phyloP scores from a whole-genome alignment of 2,329 filamentous ascomycete species.

The Ophiostoma sp. region DNA sequence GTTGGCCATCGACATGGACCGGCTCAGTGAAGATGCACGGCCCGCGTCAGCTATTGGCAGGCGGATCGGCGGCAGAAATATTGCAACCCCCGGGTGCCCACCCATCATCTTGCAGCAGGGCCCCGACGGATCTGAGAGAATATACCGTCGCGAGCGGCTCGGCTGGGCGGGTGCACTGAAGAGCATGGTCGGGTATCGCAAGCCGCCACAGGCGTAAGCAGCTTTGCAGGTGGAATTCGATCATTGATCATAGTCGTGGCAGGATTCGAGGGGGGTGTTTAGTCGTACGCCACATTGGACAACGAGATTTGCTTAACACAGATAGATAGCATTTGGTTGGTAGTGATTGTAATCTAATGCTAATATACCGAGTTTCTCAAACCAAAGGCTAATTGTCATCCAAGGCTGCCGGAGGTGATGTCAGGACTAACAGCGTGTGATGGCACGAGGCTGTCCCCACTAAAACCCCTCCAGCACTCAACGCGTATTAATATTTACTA shows the following conservation, averaged over 20 bases:
- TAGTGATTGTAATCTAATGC: too few relatives aligned
- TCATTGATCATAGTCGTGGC: background rate
- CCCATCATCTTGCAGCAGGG: slow-evolving; percentile 32
- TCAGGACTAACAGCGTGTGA: background rate
- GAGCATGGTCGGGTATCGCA: slow-evolving; percentile 36
- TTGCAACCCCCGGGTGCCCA: slow-evolving; percentile 15
- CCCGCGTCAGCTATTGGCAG: slow-evolving; percentile 9
- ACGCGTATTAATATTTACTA: background rate
- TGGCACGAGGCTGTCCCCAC: background rate
- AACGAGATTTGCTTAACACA: too few relatives aligned
- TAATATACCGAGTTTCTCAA: too few relatives aligned
- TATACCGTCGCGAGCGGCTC: slow-evolving; percentile 41
- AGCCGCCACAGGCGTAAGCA: slow-evolving; percentile 24
- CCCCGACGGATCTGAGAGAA: slow-evolving; percentile 30
- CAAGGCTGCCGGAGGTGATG: too few relatives aligned
- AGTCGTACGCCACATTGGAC: too few relatives aligned
- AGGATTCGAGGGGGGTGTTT: too few relatives aligned
- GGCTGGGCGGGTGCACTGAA: slow-evolving; percentile 45
- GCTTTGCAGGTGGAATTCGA: background rate
- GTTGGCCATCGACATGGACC: background rate
- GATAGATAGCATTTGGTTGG: too few relatives aligned
- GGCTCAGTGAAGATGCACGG: slow-evolving; percentile 3
- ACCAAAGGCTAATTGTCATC: too few relatives aligned
- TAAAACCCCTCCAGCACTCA: slow-evolving; percentile 12
- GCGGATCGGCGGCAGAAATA: background rate